phyloP scores from a whole-genome alignment of 805 yeast species.

The Yarrowia alimentaria region DNA sequence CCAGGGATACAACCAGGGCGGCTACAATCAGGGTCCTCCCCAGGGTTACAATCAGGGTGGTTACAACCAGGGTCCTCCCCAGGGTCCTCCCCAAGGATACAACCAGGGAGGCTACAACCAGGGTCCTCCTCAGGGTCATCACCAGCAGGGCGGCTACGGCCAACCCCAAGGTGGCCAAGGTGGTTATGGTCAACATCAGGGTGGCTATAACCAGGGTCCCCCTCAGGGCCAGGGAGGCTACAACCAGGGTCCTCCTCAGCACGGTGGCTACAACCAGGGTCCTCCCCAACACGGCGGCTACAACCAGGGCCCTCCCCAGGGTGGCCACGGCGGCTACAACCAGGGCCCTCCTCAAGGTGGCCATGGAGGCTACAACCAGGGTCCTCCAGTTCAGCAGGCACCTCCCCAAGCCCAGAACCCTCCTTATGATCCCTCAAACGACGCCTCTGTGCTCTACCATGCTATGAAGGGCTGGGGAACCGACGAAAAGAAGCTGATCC shows the following conservation, averaged over 20 bases:
- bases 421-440: constrained; percentile 31
- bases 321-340: constrained; percentile 8
- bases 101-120: constrained; percentile 15
- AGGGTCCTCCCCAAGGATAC: not conserved
- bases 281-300: constrained; percentile 7
- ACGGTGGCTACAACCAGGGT: constrained; percentile 15
- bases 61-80: constrained; percentile 17
- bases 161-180: too few relatives aligned
- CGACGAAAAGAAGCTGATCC: constrained; percentile 32
- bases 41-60: constrained; percentile 25
- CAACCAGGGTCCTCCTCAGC: constrained; percentile 1
- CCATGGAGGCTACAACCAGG: constrained; percentile 28
- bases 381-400: constrained; percentile 8
- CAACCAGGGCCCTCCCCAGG: constrained; percentile 25
- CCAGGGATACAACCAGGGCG: constrained; percentile 27
- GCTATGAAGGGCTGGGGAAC: constrained; percentile 36
- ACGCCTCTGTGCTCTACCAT: constrained; percentile 30
- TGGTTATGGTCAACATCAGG: constrained; percentile 22
- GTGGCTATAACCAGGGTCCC: constrained; percentile 21
- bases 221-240: constrained; percentile 6
- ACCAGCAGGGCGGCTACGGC: constrained; percentile 4
- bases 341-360: constrained; percentile 18
- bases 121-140: constrained; percentile 11
- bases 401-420: constrained; percentile 18
- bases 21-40: constrained; percentile 22